phyloP scores from a whole-genome alignment of 805 yeast genomes.

The Candida montana region DNA sequence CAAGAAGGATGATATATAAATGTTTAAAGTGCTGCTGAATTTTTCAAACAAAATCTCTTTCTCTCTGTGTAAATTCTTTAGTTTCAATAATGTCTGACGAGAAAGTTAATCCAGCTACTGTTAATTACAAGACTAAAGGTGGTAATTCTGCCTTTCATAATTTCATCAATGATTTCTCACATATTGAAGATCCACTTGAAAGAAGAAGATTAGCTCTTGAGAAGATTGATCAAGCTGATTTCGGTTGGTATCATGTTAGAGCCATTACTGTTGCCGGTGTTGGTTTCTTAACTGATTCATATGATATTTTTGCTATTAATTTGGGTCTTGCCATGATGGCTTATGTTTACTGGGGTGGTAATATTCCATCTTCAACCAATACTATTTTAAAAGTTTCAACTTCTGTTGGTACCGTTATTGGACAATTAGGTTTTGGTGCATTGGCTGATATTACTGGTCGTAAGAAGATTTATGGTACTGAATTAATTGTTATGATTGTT shows the following conservation, averaged over 20 bases:
- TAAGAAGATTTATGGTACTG: constrained; percentile 82
- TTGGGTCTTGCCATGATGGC: constrained; percentile 75
- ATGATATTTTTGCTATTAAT: constrained; percentile 88
- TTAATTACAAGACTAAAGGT: constrained; percentile 45
- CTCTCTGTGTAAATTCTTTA: too few species aligned
- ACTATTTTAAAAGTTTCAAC: constrained; percentile 84
- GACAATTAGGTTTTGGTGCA: constrained; percentile 81
- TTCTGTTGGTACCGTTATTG: constrained; percentile 90
- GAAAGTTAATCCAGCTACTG: constrained; percentile 22
- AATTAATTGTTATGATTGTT: constrained; percentile 75
- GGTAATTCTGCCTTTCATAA: constrained; percentile 88
- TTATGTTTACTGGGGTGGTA: constrained; percentile 65
- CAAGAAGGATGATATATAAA: too few species aligned
- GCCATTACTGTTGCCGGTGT: constrained; percentile 87
- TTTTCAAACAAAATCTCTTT: not conserved
- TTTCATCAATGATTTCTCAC: constrained; percentile 72
- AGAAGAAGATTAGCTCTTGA: constrained; percentile 83
- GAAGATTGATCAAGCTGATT: constrained; percentile 72
- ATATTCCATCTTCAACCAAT: constrained; percentile 62
- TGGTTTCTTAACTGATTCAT: constrained; percentile 89
- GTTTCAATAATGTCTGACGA: constrained; percentile 11
- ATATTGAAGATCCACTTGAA: constrained; percentile 78
- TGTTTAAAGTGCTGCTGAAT: not conserved
- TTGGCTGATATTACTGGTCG: constrained; percentile 81
- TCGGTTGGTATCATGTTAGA: constrained; percentile 79